Conservation (phyloP, 1,284 basidiomycete species). For the Leucoagaricus sp. region DNA sequence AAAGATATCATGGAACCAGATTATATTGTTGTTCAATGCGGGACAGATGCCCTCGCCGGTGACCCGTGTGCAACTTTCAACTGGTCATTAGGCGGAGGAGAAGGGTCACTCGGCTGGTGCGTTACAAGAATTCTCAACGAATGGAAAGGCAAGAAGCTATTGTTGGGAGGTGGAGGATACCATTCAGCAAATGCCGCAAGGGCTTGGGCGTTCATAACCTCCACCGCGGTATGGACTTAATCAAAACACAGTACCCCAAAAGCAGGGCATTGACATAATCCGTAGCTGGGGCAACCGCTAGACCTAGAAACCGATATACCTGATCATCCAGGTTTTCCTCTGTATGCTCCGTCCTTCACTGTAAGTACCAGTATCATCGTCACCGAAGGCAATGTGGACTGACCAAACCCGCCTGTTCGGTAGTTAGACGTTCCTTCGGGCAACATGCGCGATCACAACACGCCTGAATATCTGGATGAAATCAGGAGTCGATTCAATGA, state of each 20-base stretch:
- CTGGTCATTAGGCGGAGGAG: constrained; percentile 60
- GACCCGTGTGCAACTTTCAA: constrained; percentile 83
- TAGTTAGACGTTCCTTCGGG: constrained; percentile 72
- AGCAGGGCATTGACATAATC: neutral
- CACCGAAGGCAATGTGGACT: neutral
- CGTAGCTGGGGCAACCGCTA: constrained; percentile 55
- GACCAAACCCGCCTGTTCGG: neutral
- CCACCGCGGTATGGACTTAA: constrained; percentile 56
- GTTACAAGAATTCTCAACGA: constrained; percentile 51
- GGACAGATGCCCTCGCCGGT: constrained; percentile 82
- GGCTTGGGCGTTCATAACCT: constrained; percentile 83
- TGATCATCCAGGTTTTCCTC: constrained; percentile 65
- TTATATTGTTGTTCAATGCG: constrained; percentile 83
- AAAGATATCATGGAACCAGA: constrained; percentile 72
- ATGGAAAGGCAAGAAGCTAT: constrained; percentile 63
- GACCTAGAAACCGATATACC: constrained; percentile 67
- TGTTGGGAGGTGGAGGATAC: constrained; percentile 83
- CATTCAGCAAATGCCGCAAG: constrained; percentile 80
- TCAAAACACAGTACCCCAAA: neutral
- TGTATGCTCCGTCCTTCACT: constrained; percentile 79
- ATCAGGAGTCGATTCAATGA: constrained; percentile 34
- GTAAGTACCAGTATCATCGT: constrained; percentile 22
- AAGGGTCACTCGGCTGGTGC: constrained; percentile 75
- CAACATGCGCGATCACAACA: constrained; percentile 74
- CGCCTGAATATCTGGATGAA: constrained; percentile 47